A percentile compares a stretch with the other conserved stretches of the same genome.
phyloP scores from a whole-genome alignment of 2,329 filamentous ascomycete species.

The Coniochaeta prunicola region DNA sequence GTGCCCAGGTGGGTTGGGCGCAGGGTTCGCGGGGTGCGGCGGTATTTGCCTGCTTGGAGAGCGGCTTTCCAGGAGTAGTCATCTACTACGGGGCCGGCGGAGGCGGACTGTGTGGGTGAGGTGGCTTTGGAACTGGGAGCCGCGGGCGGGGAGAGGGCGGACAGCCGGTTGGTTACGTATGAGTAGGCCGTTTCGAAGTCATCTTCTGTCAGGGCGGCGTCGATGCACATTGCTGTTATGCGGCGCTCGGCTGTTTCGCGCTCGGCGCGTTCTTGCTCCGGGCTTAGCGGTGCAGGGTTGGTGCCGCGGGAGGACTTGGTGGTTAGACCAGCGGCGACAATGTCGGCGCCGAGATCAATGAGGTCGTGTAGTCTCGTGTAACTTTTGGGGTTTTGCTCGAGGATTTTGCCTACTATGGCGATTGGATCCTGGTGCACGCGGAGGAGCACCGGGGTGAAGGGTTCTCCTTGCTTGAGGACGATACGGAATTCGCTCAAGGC shows the following conservation, averaged over 20 bases:
- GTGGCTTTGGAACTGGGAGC: background rate
- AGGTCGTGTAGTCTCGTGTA: slow-evolving; percentile 72
- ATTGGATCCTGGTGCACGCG: slow-evolving; percentile 72
- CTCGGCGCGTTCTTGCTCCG: slow-evolving; percentile 19
- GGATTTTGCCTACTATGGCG: slow-evolving; percentile 62
- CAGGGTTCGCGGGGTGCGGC: slow-evolving; percentile 44
- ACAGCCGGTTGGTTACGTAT: slow-evolving; percentile 67
- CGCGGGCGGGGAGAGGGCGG: slow-evolving; percentile 19
- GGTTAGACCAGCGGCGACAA: slow-evolving; percentile 53
- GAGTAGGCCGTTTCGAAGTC: slow-evolving; percentile 85
- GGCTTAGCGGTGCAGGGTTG: slow-evolving; percentile 5
- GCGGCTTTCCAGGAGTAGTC: slow-evolving; percentile 75
- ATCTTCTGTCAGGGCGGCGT: slow-evolving; percentile 67
- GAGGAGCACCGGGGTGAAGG: slow-evolving; percentile 70
- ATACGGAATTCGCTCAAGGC: slow-evolving; percentile 69
- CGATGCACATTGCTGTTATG: slow-evolving; percentile 73
- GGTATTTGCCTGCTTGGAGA: slow-evolving; percentile 69
- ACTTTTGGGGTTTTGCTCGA: slow-evolving; percentile 67
- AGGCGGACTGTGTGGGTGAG: slow-evolving; percentile 4
- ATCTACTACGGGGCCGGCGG: slow-evolving; percentile 30
- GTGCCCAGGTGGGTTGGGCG: slow-evolving; percentile 54
- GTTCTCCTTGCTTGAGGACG: slow-evolving; percentile 71
- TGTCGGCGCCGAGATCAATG: slow-evolving; percentile 58
- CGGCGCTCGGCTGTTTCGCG: slow-evolving; percentile 48
- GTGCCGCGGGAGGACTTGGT: slow-evolving; percentile 6